Evolutionary conservation across 2,329 filamentous ascomycete species (phyloP).

Genomic region (Fusarium sp.): DNA sequence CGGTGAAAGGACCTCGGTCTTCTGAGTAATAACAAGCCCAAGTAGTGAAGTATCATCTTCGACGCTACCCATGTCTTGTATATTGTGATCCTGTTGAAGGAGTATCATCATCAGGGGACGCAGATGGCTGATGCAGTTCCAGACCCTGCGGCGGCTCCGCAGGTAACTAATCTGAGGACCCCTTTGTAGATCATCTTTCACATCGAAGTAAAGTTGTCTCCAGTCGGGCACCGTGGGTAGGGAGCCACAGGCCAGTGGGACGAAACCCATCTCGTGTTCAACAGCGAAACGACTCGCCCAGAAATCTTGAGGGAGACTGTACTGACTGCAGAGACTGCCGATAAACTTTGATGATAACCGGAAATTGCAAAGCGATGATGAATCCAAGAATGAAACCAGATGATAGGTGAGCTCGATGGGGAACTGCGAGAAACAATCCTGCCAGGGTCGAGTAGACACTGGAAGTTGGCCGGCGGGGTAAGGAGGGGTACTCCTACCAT

Average conservation of each 20-base stretch:
- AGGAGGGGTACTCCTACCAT: not conserved
- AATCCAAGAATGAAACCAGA: not conserved
- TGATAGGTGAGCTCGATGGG: not conserved
- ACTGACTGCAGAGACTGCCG: not conserved
- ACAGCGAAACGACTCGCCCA: slow-evolving; percentile 24
- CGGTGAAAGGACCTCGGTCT: not conserved
- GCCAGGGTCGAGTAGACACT: not conserved
- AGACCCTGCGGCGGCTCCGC: not conserved
- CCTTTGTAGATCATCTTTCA: not conserved
- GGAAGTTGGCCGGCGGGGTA: not conserved
- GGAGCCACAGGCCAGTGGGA: rapidly evolving
- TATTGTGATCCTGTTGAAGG: not conserved
- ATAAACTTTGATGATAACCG: slow-evolving; percentile 10
- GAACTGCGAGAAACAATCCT: slow-evolving; percentile 1
- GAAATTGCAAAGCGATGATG: not conserved
- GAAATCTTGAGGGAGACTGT: slow-evolving; percentile 6
- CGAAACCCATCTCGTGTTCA: slow-evolving; percentile 16
- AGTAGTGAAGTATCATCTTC: not conserved
- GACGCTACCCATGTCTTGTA: rapidly evolving
- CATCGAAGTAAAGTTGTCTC: not conserved
- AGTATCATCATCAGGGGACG: not conserved
- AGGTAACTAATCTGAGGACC: not conserved
- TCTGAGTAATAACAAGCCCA: not conserved
- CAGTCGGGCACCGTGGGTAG: not conserved
- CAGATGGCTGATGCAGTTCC: not conserved